Evolutionary conservation across 1,284 basidiomycete species (phyloP).

Genomic region (Naganishia sp.): DNA sequence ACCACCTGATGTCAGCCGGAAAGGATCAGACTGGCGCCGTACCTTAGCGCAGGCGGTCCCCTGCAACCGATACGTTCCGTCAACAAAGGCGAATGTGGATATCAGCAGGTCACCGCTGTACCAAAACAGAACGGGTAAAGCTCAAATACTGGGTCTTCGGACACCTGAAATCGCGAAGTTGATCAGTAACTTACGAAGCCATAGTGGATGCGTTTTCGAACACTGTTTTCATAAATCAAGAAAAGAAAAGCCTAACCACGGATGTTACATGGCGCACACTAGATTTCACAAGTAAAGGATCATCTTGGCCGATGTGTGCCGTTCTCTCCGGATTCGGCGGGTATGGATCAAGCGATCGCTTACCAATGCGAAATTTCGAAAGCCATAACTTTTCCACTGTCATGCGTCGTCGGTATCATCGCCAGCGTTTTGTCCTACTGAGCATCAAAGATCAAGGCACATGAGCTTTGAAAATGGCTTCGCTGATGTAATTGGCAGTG

Average conservation of each 20-base stretch:
- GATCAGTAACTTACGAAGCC: too few species aligned
- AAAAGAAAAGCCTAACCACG: not conserved
- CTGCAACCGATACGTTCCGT: too few species aligned
- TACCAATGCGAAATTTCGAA: constrained; percentile 20
- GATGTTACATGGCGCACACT: constrained; percentile 17
- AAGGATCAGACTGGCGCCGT: too few species aligned
- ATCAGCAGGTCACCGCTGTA: too few species aligned
- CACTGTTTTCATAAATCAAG: constrained; percentile 13
- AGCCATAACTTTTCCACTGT: not conserved
- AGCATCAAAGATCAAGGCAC: constrained; percentile 20
- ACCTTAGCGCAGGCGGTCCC: too few species aligned
- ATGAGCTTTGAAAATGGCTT: constrained; percentile 89
- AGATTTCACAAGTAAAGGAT: constrained; percentile 12
- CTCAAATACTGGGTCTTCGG: too few species aligned
- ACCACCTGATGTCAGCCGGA: too few species aligned
- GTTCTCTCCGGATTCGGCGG: not conserved
- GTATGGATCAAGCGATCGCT: constrained; percentile 16
- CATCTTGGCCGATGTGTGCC: constrained; percentile 2
- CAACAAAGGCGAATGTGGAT: too few species aligned
- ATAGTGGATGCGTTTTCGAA: not conserved
- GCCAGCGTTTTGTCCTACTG: not conserved
- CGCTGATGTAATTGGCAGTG: constrained; percentile 80
- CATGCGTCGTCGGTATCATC: not conserved
- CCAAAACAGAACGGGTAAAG: too few species aligned
- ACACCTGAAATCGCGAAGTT: too few species aligned